Evolutionary conservation across 192 early-diverging fungal species (phyloP), one percentile per base, ranked within the genome.

Genomic region (Phycomyces blakesleeanus): DNA sequence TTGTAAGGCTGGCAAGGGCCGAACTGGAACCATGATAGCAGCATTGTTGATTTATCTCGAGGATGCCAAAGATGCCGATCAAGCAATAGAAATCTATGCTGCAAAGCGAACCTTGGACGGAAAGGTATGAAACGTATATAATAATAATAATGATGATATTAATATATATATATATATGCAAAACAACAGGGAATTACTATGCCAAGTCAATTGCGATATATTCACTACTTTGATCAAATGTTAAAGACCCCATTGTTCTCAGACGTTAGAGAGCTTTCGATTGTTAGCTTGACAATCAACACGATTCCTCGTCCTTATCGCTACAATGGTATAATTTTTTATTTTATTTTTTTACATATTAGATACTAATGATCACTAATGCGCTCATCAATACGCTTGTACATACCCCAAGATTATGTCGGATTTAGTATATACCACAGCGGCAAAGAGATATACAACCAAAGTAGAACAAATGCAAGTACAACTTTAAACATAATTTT

Each of bases 1-100:
- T 55, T 87, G 85, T 60, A 85, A 85, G 53, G 85, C 85, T n/a
- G 85, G 85, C 16, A 87, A 87, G 40, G 85, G 85, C 5, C 68
- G 85, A 6, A 87, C 85, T 14, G 85, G 85, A 9, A 69, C 78
- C 12, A 81, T 87, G 76, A 69, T 84, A 15, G 71, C 78, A 40
- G 47, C 80, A 3, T 71, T 79, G 18, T 67, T 87, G 41, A 42
- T 87, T 14, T 73, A 72, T 24, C 60, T 69, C 15, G 67, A 72
- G 4, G 55, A 53, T 1, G 76, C 64, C n/a, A 38, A 41, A 1
- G 55, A 54, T 40, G 69, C 80, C 10, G 47, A 52, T 1, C 73
- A 75, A 15, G 81, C 79, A 10, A 80, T 85, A 12, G 59, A 65
- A 37, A 54, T 76, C 0, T 85, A 82, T 61, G 82, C 68, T 18